Conservation (phyloP, 768 basidiomycete species). For the Gelatoporia subvermispora region DNA sequence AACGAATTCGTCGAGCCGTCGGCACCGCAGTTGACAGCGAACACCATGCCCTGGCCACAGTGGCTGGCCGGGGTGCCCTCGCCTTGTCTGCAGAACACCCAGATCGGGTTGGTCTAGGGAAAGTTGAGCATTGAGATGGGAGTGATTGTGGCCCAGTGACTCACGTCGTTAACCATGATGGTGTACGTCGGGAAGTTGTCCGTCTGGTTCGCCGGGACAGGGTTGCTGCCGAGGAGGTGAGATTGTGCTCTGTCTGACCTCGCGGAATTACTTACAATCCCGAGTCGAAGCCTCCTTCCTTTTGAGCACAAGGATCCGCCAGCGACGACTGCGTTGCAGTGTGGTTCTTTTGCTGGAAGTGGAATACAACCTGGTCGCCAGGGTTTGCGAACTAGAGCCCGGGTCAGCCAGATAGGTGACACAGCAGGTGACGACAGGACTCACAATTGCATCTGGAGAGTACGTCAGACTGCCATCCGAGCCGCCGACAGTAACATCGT, state of each 20-base stretch:
- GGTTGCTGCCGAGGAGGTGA: conserved; percentile 31
- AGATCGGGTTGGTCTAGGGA: conserved; percentile 47
- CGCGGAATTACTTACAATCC: conserved; percentile 44
- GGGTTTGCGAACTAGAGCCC: conserved; percentile 35
- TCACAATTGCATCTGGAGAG: conserved; percentile 50
- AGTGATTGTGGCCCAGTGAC: conserved; percentile 2
- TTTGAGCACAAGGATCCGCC: conserved; percentile 43
- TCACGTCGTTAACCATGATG: conserved; percentile 34
- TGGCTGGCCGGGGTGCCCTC: conserved; percentile 46
- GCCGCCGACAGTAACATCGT: conserved; percentile 52
- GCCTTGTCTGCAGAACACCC: conserved; percentile 57
- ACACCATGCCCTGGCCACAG: conserved; percentile 64
- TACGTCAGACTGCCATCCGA: conserved; percentile 37
- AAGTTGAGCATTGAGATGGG: not conserved
- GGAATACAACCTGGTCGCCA: conserved; percentile 60
- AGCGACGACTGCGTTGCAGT: conserved; percentile 31
- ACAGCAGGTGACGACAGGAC: conserved; percentile 10
- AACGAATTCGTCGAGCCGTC: conserved; percentile 56
- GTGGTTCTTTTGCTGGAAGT: conserved; percentile 52
- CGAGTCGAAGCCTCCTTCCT: conserved; percentile 49
- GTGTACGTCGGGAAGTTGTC: conserved; percentile 45
- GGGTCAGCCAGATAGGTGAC: not conserved
- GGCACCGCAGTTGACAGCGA: conserved; percentile 56
- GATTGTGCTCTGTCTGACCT: not conserved
- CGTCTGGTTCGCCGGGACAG: conserved; percentile 48